These are phyloP conservation scores for Sporopachydermia cereana DNA, from an alignment of 1,139 yeast genomes.

Conservation along the genomic window DNA sequence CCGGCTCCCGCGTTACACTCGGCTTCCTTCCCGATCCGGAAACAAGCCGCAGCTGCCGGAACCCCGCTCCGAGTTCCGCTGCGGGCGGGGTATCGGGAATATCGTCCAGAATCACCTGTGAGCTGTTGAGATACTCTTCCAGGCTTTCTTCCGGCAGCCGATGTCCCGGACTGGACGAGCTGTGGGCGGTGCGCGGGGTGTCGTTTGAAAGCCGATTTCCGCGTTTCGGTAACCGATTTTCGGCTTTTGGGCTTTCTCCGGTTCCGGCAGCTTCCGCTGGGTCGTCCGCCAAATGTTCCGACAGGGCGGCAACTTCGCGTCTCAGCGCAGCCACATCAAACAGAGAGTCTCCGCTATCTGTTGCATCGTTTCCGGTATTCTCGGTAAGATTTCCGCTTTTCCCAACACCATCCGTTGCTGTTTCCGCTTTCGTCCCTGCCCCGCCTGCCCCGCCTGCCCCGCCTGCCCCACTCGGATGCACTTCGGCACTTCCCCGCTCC, in stretches of 20 bases:
- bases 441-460: neutral
- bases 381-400: too few species aligned
- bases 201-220: neutral
- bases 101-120: neutral
- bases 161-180: neutral
- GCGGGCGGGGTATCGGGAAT: neutral
- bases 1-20: neutral
- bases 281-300: neutral
- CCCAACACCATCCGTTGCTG: too few species aligned
- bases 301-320: neutral
- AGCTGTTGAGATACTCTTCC: constrained; percentile 4
- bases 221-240: neutral
- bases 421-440: neutral
- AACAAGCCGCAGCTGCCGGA: neutral
- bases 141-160: neutral
- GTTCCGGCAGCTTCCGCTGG: neutral
- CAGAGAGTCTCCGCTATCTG: neutral
- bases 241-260: neutral
- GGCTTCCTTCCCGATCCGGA: neutral
- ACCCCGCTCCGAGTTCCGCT: neutral
- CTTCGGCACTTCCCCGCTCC: constrained; percentile 7
- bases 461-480: neutral
- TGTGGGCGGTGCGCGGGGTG: neutral
- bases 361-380: neutral
- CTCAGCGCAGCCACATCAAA: constrained; percentile 3